phyloP scores from a whole-genome alignment of 2,329 filamentous ascomycete species.

The Biscogniauxia marginata region DNA sequence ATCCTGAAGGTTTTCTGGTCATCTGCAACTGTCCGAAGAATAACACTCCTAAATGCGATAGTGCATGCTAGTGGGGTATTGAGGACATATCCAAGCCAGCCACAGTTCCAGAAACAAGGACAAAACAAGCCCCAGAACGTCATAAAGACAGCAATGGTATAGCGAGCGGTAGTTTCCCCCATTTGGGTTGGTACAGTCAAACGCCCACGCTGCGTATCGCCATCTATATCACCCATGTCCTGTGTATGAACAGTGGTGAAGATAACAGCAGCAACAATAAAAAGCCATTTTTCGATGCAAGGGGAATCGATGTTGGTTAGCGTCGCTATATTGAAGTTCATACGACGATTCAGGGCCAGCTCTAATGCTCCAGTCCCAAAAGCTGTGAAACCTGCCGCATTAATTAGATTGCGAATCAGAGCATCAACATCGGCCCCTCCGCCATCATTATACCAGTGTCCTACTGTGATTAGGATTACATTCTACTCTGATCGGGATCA shows the following conservation, averaged over 20 bases:
- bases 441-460: conserved; percentile 31
- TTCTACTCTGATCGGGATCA: too few species aligned
- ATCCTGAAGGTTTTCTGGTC: conserved; percentile 9
- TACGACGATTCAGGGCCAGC: not conserved
- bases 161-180: conserved; percentile 1
- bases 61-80: not conserved
- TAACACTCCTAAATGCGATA: not conserved
- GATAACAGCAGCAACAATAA: conserved; percentile 1
- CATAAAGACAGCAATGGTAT: not conserved
- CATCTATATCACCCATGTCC: conserved; percentile 7
- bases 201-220: conserved; percentile 1
- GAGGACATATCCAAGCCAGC: not conserved
- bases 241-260: conserved; percentile 5
- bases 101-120: not conserved
- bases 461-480: conserved; percentile 29
- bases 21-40: not conserved
- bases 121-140: conserved; percentile 2
- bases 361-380: conserved; percentile 9
- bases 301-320: not conserved
- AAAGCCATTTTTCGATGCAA: conserved; percentile 2
- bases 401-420: conserved; percentile 8
- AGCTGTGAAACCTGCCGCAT: conserved; percentile 4
- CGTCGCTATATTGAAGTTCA: not conserved
- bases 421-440: conserved; percentile 23
- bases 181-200: conserved; percentile 2